Percentiles rank a stretch among this genome's conserved stretches.
phyloP scores from a whole-genome alignment of 1,139 yeast genomes.

The Taphrina sp. region DNA sequence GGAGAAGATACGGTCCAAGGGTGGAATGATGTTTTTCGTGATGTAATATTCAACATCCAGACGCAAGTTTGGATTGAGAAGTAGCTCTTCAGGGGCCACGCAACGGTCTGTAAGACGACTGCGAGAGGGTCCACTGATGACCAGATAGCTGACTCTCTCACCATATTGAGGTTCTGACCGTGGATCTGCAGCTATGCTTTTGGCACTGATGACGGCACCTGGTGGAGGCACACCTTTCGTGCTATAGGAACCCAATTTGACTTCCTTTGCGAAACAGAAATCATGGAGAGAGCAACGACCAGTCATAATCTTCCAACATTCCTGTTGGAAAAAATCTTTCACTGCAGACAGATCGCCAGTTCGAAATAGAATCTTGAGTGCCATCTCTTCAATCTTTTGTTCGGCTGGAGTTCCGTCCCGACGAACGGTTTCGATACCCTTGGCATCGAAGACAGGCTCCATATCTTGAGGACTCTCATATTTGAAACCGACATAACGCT shows the following conservation, averaged over 20 bases:
- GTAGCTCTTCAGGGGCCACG: constrained; percentile 70
- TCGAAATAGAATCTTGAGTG: constrained; percentile 63
- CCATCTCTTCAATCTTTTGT: constrained; percentile 72
- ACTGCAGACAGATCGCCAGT: constrained; percentile 68
- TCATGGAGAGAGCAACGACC: constrained; percentile 71
- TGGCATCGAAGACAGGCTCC: constrained; percentile 79
- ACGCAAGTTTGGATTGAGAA: constrained; percentile 45
- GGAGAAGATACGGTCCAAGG: constrained; percentile 78
- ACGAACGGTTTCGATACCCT: constrained; percentile 91
- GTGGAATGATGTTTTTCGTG: constrained; percentile 78
- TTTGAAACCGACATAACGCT: constrained; percentile 83
- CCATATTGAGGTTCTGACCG: constrained; percentile 80
- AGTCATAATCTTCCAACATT: constrained; percentile 62
- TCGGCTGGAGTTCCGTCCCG: constrained; percentile 95
- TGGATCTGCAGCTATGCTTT: constrained; percentile 61
- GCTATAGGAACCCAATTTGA: constrained; percentile 76
- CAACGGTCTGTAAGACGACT: constrained; percentile 74
- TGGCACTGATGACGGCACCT: constrained; percentile 77
- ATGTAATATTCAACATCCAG: constrained; percentile 85
- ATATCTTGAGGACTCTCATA: constrained; percentile 60
- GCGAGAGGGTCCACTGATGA: constrained; percentile 64
- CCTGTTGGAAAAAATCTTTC: constrained; percentile 60
- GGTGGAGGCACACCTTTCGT: constrained; percentile 75
- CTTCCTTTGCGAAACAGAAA: constrained; percentile 90
- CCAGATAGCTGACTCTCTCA: constrained; percentile 86